Evolutionary conservation across 495 filamentous ascomycete genomes (phyloP), one percentile per base, ranked within the genome.

Genomic region (Penicillium waksmanii): DNA sequence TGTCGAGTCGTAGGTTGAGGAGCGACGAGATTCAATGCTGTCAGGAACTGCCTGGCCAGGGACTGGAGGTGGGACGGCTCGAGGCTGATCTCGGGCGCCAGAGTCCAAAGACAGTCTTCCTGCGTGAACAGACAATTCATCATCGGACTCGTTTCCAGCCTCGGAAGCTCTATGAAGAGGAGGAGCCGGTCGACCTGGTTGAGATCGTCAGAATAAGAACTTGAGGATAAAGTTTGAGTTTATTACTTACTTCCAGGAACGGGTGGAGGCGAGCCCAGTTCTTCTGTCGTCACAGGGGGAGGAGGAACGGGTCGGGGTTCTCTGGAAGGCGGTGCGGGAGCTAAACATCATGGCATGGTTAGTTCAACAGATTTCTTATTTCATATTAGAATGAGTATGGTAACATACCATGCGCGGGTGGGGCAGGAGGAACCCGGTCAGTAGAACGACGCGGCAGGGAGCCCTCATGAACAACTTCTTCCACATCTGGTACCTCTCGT

Each of bases 101-200:
- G 68, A 53, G 42, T 65, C 75, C 44, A 84, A 54, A 9, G 83
- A 84, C 36, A 79, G 48, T 47, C 73, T 81, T 51, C 69, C 69
- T 23, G 86, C 77, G 61, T 83, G 82, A 51, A 85, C 74, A n/a
- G 92, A 95, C 73, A 96, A 77, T 68, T 98, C 95, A 73, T 98
- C 96, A 73, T 96, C 96, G 10, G 94, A 97, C 67, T 88, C 91
- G 7, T 93, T 96, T 25, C 93, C 94, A 33, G 83, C 87, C 43
- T 91, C 90, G 51, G 79, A 75, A 47, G 82, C 71, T 43, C 73
- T 71, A 9, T 81, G 73, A 59, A 78, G 68, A 25, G 80, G 82
- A 63, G 81, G 80, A 18, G 79, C 75, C 42, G 85, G 82, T 59
- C 86, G 87, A 53, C 83, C 87, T 91, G 66, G 49, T 56, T 21